These are phyloP conservation scores for Nigrospora osmanthi DNA, from an alignment of 2,329 filamentous ascomycete genomes.

Conservation along the genomic window DNA sequence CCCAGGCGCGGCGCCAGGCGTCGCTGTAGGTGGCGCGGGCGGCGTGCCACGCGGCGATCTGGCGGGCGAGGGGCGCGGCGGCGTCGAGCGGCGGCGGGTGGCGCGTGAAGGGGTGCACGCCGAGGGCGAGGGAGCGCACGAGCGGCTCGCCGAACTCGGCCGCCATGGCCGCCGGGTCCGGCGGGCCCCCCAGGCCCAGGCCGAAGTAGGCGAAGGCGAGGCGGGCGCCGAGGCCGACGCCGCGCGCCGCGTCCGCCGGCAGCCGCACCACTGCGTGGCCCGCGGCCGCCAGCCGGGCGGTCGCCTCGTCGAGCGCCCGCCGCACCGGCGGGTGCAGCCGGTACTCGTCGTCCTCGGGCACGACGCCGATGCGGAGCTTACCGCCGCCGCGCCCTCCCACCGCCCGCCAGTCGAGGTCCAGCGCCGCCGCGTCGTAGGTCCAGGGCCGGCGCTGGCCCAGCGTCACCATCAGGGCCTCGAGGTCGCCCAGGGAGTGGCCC, in stretches of 20 bases:
- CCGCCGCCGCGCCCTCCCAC: neutral
- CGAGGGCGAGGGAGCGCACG: constrained; percentile 26
- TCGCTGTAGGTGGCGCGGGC: constrained; percentile 23
- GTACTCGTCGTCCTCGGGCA: constrained; percentile 36
- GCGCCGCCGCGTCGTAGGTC: constrained; percentile 31
- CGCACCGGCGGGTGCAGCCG: constrained; percentile 43
- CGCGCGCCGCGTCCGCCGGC: constrained; percentile 16
- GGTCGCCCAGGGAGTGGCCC: constrained; percentile 30
- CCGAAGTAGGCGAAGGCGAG: constrained; percentile 32
- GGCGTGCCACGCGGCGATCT: constrained; percentile 30
- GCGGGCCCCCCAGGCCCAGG: neutral
- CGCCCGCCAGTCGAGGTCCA: constrained; percentile 37
- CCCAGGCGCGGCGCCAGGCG: constrained; percentile 32
- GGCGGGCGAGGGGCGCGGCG: constrained; percentile 23
- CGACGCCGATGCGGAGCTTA: constrained; percentile 37
- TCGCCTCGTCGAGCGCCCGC: constrained; percentile 32
- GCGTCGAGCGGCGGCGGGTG: constrained; percentile 20
- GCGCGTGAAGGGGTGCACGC: constrained; percentile 12
- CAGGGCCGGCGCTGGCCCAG: constrained; percentile 32
- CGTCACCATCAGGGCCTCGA: constrained; percentile 29
- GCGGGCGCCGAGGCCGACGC: constrained; percentile 16
- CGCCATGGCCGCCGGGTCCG: constrained; percentile 23
- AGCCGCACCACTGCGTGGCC: constrained; percentile 37
- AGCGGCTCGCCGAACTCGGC: constrained; percentile 30
- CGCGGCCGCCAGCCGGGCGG: constrained; percentile 25